phyloP scores from a whole-genome alignment of 179 eudicot species.

The Drosera spatulata region DNA sequence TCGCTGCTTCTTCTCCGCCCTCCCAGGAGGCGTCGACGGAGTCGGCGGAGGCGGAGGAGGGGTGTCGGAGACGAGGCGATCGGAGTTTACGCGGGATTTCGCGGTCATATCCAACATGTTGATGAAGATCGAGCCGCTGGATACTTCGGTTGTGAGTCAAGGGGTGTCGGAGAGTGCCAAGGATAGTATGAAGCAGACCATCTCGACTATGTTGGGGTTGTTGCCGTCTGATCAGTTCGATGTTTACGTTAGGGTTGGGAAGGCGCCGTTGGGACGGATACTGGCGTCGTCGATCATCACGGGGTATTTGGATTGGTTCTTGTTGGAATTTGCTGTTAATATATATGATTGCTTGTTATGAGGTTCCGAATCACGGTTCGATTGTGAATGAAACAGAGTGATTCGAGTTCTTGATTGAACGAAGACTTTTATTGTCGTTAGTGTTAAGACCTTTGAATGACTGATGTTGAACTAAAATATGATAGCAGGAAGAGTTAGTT shows the following conservation, averaged over 20 bases:
- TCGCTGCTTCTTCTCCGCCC: constrained; percentile 24
- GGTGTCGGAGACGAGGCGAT: constrained; percentile 49
- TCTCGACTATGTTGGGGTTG: constrained; percentile 75
- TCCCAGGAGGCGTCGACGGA: constrained; percentile 48
- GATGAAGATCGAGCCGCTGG: constrained; percentile 65
- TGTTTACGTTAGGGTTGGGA: constrained; percentile 61
- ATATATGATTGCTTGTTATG: background rate
- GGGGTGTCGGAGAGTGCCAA: constrained; percentile 66
- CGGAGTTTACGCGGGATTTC: constrained; percentile 61
- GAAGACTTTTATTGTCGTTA: background rate
- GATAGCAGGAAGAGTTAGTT: background rate
- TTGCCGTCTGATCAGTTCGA: constrained; percentile 77
- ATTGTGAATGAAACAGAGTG: background rate
- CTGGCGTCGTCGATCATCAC: constrained; percentile 74
- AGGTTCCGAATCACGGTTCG: too few species aligned
- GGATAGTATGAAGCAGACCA: constrained; percentile 88
- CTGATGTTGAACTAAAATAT: background rate
- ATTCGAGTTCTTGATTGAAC: background rate
- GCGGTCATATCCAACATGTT: constrained; percentile 70
- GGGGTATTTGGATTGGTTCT: constrained; percentile 32
- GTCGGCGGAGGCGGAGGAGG: constrained; percentile 38
- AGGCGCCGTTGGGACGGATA: constrained; percentile 51
- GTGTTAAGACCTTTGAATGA: background rate
- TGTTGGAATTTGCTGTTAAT: background rate
- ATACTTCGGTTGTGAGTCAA: constrained; percentile 51